phyloP scores from a whole-genome alignment of 179 eudicot genomes.

The Silene noctiflora region DNA sequence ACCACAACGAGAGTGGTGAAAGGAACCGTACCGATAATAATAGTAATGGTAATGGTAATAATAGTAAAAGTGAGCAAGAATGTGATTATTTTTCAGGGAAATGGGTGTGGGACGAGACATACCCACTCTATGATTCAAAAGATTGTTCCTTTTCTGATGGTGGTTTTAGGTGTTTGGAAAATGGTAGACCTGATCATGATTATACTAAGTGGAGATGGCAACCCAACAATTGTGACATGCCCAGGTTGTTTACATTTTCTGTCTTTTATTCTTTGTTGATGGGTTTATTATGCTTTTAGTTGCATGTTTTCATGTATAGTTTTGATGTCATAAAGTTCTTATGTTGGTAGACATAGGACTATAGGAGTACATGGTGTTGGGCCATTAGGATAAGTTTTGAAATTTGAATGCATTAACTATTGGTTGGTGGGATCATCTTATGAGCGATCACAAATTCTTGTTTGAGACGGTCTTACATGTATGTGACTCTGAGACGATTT shows the following conservation, averaged over 20 bases:
- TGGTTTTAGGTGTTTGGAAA: constrained; percentile 80
- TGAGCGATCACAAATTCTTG: too few relatives aligned
- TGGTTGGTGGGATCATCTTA: constrained; percentile 1
- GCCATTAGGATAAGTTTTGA: too few relatives aligned
- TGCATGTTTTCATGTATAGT: too few relatives aligned
- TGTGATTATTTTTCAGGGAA: constrained; percentile 91
- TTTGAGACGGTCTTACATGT: too few relatives aligned
- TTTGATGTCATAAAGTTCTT: background rate
- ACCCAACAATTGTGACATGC: constrained; percentile 77
- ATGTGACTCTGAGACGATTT: too few relatives aligned
- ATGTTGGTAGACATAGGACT: too few relatives aligned
- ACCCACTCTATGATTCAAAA: constrained; percentile 73
- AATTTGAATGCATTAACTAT: background rate
- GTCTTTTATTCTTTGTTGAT: too few relatives aligned
- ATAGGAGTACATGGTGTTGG: too few relatives aligned
- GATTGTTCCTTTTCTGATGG: constrained; percentile 76
- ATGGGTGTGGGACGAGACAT: constrained; percentile 96
- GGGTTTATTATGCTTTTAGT: background rate
- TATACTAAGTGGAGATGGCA: constrained; percentile 99
- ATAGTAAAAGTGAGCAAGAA: constrained; percentile 36
- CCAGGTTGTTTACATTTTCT: constrained; percentile 44
- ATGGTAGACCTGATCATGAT: constrained; percentile 71
- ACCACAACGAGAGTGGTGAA: constrained; percentile 11
- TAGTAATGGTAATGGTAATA: background rate
- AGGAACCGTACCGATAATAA: constrained; percentile 28